Base-by-base conservation (phyloP, 2,329 filamentous ascomycete genomes). In the Xylaria multiplex region DNA sequence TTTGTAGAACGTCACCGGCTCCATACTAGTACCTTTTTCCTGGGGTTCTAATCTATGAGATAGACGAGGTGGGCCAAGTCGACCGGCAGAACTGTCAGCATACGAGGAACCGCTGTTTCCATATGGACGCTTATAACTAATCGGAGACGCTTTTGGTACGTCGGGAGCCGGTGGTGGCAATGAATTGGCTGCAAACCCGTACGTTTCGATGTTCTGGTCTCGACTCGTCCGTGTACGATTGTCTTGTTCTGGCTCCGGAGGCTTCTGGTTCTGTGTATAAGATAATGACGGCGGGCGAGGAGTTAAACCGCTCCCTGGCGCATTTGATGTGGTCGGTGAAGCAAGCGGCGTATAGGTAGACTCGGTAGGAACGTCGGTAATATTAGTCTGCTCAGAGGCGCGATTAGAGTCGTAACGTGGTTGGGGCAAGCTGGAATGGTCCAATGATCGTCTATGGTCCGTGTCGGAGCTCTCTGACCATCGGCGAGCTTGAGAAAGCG, bases 281-380 rank as follows among this genome's bases (percentile, higher is more conserved):
- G 84, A 82, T 63, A 86, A 82, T 1, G 87, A 88, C n/a, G 85
- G 81, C 45, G 88, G 87, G 64, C 86, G 83, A 59, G 87, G 86
- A 71, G 86, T 84, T 67, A 89, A 81, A 30, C 86, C 86, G 70
- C 83, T 79, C 61, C 77, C 80, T 52, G 78, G 78, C 72, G 86
- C 85, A 72, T 78, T 84, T 35, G 85, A 82, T 59, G 80, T 76
- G 50, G 82, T 82, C 48, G 87, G 86, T 42, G 87, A 88, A 69
- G 80, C 83, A 72, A 84, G 83, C 52, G 87, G 85, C 72, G 85
- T 88, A 73, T 85, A 81, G 53, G 86, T 88, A 56, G 86, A 86
- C 65, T 88, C 84, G 71, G 86, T 86, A 61, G 81, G 81, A 70
- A 83, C 81, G 69, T 87, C 85, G 65, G 85, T 86, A 73, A 78